Conservation (phyloP, 805 yeast species). For the Saturnispora dispora region DNA sequence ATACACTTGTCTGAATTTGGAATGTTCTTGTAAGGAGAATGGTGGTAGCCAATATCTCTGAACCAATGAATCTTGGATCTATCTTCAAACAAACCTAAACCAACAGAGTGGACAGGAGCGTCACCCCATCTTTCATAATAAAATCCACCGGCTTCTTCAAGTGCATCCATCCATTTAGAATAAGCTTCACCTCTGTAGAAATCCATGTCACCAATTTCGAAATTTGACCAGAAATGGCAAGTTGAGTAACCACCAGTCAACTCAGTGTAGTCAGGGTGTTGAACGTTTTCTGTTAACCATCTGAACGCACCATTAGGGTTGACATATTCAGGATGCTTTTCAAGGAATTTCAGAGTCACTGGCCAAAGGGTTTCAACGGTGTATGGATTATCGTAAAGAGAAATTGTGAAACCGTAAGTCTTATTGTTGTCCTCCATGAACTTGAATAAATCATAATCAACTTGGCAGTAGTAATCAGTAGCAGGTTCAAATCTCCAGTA, state of each 20-base stretch:
- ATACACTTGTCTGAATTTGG: slow-evolving; percentile 53
- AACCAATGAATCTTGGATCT: slow-evolving; percentile 74
- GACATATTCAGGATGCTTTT: slow-evolving; percentile 50
- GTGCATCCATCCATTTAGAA: slow-evolving; percentile 50
- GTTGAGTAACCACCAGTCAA: slow-evolving; percentile 39
- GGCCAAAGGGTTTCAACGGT: slow-evolving; percentile 64
- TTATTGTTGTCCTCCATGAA: slow-evolving; percentile 62
- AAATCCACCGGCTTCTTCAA: slow-evolving; percentile 72
- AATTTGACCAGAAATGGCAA: slow-evolving; percentile 87
- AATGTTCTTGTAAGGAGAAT: slow-evolving; percentile 68
- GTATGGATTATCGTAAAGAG: slow-evolving; percentile 61
- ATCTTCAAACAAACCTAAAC: slow-evolving; percentile 64
- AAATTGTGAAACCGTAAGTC: slow-evolving; percentile 67
- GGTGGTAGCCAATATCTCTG: slow-evolving; percentile 72
- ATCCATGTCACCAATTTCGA: slow-evolving; percentile 79
- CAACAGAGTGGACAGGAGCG: slow-evolving; percentile 82
- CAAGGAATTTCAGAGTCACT: slow-evolving; percentile 53
- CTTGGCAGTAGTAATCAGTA: slow-evolving; percentile 56
- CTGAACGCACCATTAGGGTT: slow-evolving; percentile 49
- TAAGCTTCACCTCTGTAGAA: slow-evolving; percentile 68
- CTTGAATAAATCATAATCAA: slow-evolving; percentile 70
- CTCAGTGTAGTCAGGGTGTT: slow-evolving; percentile 36
- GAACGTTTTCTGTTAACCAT: slow-evolving; percentile 45
- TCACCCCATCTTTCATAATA: slow-evolving; percentile 93
- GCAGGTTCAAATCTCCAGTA: slow-evolving; percentile 80